Conservation (phyloP, 148 eudicot genomes). For the Rhododendron henanense region DNA sequence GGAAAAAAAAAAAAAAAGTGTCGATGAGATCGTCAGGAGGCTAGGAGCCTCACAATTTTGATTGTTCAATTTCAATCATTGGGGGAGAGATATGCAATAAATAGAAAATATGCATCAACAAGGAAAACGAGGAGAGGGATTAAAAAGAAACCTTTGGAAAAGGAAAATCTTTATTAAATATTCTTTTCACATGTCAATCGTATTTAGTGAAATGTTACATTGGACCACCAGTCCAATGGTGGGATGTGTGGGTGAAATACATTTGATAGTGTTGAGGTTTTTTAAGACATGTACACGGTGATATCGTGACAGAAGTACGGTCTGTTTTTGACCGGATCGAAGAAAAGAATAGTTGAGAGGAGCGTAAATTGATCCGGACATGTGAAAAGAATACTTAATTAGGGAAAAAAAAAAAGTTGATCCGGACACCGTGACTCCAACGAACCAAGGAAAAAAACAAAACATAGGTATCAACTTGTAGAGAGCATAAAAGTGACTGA, state of each 20-base stretch:
- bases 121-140: not conserved
- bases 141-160: too few species aligned
- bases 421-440: fast-evolving
- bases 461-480: not conserved
- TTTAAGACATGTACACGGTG: not conserved
- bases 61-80: not conserved
- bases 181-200: not conserved
- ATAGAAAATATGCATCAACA: not conserved
- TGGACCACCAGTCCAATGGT: not conserved
- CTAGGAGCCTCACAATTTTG: not conserved
- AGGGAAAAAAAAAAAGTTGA: too few species aligned
- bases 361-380: too few species aligned
- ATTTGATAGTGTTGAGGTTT: not conserved
- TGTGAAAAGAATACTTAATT: too few species aligned
- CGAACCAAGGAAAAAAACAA: too few species aligned
- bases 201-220: not conserved
- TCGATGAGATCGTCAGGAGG: not conserved
- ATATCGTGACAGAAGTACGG: too few species aligned
- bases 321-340: too few species aligned
- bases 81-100: not conserved
- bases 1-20: too few species aligned
- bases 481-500: not conserved
- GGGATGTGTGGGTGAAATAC: not conserved
- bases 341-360: too few species aligned
- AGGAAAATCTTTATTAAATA: not conserved